phyloP scores from a whole-genome alignment of 2,329 filamentous ascomycete species.

The Xylaria sp. region DNA sequence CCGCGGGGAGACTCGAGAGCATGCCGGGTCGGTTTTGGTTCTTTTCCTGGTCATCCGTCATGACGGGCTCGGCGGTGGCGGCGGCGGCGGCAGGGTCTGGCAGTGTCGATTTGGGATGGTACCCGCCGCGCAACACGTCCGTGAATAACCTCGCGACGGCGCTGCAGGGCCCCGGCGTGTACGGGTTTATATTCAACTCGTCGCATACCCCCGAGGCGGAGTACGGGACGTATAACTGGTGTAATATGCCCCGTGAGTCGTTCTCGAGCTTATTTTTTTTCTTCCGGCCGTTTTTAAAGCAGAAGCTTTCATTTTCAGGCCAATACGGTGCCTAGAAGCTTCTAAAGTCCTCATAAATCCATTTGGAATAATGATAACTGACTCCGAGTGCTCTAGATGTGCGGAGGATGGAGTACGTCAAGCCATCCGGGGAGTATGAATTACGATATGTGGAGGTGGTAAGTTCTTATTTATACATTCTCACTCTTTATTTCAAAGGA shows the following conservation, averaged over 20 bases:
- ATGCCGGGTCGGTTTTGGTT: not conserved
- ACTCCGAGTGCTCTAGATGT: no score
- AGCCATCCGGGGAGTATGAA: slow-evolving; percentile 65
- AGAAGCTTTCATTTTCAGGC: no score
- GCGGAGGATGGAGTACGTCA: slow-evolving; percentile 72
- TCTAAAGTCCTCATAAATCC: no score
- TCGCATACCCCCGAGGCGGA: slow-evolving; percentile 65
- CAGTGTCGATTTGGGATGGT: slow-evolving; percentile 62
- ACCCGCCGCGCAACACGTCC: slow-evolving; percentile 63
- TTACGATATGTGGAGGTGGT: slow-evolving; percentile 82
- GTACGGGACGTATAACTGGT: slow-evolving; percentile 81
- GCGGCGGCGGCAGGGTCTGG: not conserved
- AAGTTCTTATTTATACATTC: slow-evolving; percentile 47
- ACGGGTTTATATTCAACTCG: slow-evolving; percentile 79
- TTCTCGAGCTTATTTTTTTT: no score
- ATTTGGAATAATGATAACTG: no score
- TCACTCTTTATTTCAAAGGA: not conserved
- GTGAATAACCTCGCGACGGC: slow-evolving; percentile 72
- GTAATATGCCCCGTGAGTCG: slow-evolving; percentile 93
- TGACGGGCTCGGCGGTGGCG: not conserved
- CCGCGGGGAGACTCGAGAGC: not conserved
- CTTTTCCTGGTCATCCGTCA: not conserved
- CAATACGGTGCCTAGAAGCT: no score
- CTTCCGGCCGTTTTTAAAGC: no score
- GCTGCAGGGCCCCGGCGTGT: slow-evolving; percentile 67